Evolutionary conservation across 306 rosid species (phyloP).

Genomic region (Rosa chinensis): DNA sequence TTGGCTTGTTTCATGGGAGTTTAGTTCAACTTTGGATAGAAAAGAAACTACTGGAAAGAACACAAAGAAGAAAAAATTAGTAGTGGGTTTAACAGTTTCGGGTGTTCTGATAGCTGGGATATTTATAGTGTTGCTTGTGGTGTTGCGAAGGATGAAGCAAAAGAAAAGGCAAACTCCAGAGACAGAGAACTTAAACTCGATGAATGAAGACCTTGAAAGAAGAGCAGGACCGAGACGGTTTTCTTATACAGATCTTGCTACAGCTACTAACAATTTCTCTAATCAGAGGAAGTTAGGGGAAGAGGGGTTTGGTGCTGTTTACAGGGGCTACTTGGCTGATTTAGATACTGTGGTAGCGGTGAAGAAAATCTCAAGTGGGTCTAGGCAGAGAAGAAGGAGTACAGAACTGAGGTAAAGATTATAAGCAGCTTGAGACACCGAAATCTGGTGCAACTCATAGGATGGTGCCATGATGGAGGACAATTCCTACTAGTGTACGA

Average conservation of each 20-base stretch:
- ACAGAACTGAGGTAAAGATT: slow-evolving; percentile 18
- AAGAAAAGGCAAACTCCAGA: slow-evolving; percentile 2
- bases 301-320: slow-evolving; percentile 12
- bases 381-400: slow-evolving; percentile 18
- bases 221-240: slow-evolving; percentile 11
- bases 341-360: not conserved
- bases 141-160: not conserved
- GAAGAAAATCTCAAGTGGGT: slow-evolving; percentile 16
- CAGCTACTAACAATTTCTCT: slow-evolving; percentile 12
- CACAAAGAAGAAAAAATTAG: not conserved
- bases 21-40: not conserved
- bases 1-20: not conserved
- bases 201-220: slow-evolving; percentile 31
- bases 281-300: slow-evolving; percentile 3
- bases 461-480: slow-evolving; percentile 20
- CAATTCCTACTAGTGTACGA: slow-evolving; percentile 25
- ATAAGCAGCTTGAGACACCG: slow-evolving; percentile 27
- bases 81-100: not conserved
- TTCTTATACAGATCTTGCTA: not conserved
- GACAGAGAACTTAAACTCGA: slow-evolving; percentile 2
- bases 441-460: slow-evolving; percentile 18
- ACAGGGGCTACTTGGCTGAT: not conserved
- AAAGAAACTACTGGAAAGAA: not conserved
- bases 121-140: not conserved
- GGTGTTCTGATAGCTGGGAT: not conserved